Conservation (phyloP, 768 basidiomycete species). For the Bullera alba region DNA sequence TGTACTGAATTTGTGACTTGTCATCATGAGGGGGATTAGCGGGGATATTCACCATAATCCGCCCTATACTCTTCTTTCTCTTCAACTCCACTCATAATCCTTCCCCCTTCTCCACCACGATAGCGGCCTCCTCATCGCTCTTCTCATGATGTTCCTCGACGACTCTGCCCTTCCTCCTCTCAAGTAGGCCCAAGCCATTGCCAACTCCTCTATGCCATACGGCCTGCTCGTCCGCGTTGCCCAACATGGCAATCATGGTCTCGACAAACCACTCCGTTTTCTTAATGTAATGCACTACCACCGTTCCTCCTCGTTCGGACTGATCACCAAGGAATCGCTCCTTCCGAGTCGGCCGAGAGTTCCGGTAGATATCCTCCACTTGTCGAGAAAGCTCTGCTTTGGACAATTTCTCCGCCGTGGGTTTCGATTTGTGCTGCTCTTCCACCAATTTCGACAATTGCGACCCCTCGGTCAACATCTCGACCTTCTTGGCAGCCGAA, state of each 20-base stretch:
- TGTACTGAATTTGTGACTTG: too few species aligned
- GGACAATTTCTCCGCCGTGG: slow-evolving; percentile 16
- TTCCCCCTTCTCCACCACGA: neutral
- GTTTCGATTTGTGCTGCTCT: neutral
- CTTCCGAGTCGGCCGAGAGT: slow-evolving; percentile 25
- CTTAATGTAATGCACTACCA: slow-evolving; percentile 97
- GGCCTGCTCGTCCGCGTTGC: slow-evolving; percentile 36
- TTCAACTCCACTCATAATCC: slow-evolving; percentile 1
- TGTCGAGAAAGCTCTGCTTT: slow-evolving; percentile 20
- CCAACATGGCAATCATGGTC: slow-evolving; percentile 78
- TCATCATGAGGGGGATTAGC: too few species aligned
- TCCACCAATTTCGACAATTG: slow-evolving; percentile 62
- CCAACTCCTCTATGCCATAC: slow-evolving; percentile 19
- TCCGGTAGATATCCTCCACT: too few species aligned
- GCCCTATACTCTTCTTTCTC: too few species aligned
- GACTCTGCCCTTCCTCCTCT: slow-evolving; percentile 17
- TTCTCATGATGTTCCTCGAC: slow-evolving; percentile 1
- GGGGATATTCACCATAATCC: too few species aligned
- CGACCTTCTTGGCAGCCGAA: slow-evolving; percentile 64
- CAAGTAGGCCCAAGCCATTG: slow-evolving; percentile 11
- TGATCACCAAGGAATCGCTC: slow-evolving; percentile 48
- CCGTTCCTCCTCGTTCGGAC: slow-evolving; percentile 69
- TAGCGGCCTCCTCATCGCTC: neutral
- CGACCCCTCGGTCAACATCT: slow-evolving; percentile 88
- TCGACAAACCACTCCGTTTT: slow-evolving; percentile 94